Conservation (phyloP, 768 basidiomycete species). For the Cystobasidium tubakii region DNA sequence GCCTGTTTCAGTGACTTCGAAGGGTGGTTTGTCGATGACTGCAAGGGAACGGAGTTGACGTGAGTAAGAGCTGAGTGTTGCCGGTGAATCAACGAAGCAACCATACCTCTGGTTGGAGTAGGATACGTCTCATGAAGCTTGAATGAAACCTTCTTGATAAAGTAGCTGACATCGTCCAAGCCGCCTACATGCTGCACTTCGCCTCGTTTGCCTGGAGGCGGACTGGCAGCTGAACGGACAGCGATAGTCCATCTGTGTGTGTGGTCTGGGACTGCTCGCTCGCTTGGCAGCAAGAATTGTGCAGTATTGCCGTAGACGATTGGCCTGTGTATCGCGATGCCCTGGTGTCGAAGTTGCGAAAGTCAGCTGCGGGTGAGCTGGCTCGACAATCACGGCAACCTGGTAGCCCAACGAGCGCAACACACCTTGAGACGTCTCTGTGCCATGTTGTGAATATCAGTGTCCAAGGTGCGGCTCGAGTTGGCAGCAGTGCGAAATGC, state of each 20-base stretch:
- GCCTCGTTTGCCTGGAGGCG: conserved; percentile 42
- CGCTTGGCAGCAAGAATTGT: conserved; percentile 65
- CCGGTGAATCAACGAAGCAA: too few species aligned
- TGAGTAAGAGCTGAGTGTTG: too few species aligned
- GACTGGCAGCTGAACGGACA: conserved; percentile 76
- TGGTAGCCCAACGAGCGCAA: background rate
- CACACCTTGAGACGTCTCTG: conserved; percentile 32
- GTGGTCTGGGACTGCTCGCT: conserved; percentile 66
- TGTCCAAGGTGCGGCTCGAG: background rate
- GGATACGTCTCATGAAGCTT: conserved; percentile 95
- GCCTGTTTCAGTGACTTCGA: conserved; percentile 91
- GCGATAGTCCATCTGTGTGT: conserved; percentile 97
- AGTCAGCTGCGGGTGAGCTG: background rate
- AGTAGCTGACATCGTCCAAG: conserved; percentile 56
- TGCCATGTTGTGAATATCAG: background rate
- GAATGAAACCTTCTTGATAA: conserved; percentile 94
- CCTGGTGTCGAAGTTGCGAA: conserved; percentile 53
- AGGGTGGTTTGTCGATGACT: conserved; percentile 91
- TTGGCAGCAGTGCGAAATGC: background rate
- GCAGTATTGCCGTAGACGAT: conserved; percentile 96
- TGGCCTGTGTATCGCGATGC: conserved; percentile 76
- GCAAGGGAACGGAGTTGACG: background rate
- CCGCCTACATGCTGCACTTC: conserved; percentile 44
- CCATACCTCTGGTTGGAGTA: conserved; percentile 73
- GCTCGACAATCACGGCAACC: too few species aligned